Evolutionary conservation across 345 rosid genomes (phyloP), one percentile per base, ranked within the genome.

Genomic region (Citrus australasica): DNA sequence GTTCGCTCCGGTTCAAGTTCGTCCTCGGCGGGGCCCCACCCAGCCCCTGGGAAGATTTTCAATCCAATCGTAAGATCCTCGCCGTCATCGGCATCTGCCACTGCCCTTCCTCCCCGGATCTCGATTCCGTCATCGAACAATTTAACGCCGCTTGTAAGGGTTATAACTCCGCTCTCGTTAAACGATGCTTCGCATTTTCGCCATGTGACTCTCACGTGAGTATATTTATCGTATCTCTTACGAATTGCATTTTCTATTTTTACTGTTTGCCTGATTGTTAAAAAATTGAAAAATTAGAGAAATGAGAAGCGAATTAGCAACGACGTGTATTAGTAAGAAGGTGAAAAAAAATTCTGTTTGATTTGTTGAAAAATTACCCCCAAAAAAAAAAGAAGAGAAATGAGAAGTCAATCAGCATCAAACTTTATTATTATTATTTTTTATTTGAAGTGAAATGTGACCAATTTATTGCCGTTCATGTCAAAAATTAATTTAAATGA

Each of bases 41-140:
- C 5, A 89, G 92, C 81, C 99, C 99, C 24, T 97, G 99, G 99
- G 99, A 97, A 76, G 98, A 97, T 83, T 97, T 97, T 83, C 99
- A 97, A 84, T 89, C 97, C 68, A 87, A 93, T 82, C 95, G 98
- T 72, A 97, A 97, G 90, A 90, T 91, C 81, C 95, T 92, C 69
- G 93, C 97, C 69, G 97, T 94, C 40, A 88, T 97, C 74, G 99
- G 98, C 27, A 86, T 97, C 74, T 92, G 92, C 77, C 99, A 97
- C 81, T 94, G 98, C 76, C 98, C 98, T 16, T 90, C 94, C 19
- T 89, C 97, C 16, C 99, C 96, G 7, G 94, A 94, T 86, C 97
- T 97, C 61, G 87, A 86, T 70, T 81, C 84, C 59, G 94, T 90
- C 38, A 55, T 88, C 51, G 92, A 90, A 3, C 91, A 86, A 27